These are phyloP conservation scores for Podaxis sp. DNA, from an alignment of 768 basidiomycete genomes.

Conservation along the genomic window DNA sequence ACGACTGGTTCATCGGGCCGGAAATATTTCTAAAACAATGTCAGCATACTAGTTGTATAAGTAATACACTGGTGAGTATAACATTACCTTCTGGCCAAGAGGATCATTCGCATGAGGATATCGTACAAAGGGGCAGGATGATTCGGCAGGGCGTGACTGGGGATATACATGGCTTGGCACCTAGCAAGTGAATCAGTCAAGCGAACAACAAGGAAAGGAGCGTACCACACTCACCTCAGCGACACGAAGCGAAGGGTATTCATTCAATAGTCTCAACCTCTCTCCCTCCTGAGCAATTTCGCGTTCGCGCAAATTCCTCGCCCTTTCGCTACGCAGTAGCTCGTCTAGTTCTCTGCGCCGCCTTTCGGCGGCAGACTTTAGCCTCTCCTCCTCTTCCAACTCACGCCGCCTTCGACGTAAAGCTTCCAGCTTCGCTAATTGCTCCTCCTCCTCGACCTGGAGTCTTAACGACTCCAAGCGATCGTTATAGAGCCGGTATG, in stretches of 20 bases:
- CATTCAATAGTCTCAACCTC: neutral
- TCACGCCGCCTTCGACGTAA: neutral
- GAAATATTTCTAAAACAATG: neutral
- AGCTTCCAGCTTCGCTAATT: neutral
- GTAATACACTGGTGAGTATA: neutral
- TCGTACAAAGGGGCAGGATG: neutral
- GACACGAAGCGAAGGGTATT: neutral
- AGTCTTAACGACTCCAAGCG: conserved; percentile 4
- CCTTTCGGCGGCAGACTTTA: neutral
- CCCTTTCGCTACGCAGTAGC: neutral
- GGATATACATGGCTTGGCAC: too few relatives aligned
- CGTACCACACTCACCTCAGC: neutral
- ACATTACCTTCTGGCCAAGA: neutral
- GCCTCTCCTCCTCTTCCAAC: neutral
- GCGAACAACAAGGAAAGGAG: neutral
- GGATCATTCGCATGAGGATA: neutral
- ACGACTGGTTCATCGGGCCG: neutral
- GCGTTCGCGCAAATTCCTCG: neutral
- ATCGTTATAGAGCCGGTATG: neutral
- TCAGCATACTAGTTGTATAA: neutral
- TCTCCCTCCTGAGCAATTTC: neutral
- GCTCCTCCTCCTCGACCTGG: conserved; percentile 7
- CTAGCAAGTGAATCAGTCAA: neutral
- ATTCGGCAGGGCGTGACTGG: neutral
- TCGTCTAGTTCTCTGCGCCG: neutral